These are phyloP conservation scores for Tetrapisispora phaffii DNA, from an alignment of 805 yeast genomes.

Conservation along the genomic window DNA sequence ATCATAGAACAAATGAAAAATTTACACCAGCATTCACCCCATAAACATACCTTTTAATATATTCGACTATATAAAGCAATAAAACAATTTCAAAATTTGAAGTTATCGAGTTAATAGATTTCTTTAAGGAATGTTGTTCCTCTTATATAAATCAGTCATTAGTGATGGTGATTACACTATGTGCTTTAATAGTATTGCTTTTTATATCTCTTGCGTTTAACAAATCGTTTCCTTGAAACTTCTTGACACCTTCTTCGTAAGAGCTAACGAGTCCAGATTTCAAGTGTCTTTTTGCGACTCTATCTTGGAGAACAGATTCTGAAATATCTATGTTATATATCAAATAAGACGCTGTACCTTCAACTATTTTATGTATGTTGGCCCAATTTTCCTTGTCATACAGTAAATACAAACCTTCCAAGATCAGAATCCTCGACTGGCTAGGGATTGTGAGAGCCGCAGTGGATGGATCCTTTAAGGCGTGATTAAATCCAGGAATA, in stretches of 20 bases:
- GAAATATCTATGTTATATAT: constrained; percentile 45
- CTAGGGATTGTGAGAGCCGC: constrained; percentile 40
- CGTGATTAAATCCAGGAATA: constrained; percentile 71
- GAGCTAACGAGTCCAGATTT: constrained; percentile 42
- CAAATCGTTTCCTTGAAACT: constrained; percentile 49
- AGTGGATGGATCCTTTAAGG: constrained; percentile 59
- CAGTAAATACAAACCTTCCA: constrained; percentile 71
- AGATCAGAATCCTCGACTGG: constrained; percentile 43
- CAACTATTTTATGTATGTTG: constrained; percentile 11
- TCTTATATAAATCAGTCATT: constrained; percentile 11
- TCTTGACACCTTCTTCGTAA: constrained; percentile 40
- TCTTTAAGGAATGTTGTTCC: too few species aligned
- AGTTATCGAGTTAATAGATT: neutral
- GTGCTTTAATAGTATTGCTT: constrained; percentile 11
- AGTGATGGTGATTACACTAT: constrained; percentile 11
- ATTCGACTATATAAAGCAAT: neutral
- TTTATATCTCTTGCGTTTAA: constrained; percentile 45
- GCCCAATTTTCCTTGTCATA: constrained; percentile 53
- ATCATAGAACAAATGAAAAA: neutral
- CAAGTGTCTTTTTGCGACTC: constrained; percentile 63
- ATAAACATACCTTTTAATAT: neutral
- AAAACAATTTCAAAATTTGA: neutral
- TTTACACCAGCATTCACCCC: neutral
- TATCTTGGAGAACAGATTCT: constrained; percentile 35
- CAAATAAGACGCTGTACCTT: constrained; percentile 28